Evolutionary conservation across 495 filamentous ascomycete genomes (phyloP), one percentile per base, ranked within the genome.

Genomic region (Friedmanniomyces simplex): DNA sequence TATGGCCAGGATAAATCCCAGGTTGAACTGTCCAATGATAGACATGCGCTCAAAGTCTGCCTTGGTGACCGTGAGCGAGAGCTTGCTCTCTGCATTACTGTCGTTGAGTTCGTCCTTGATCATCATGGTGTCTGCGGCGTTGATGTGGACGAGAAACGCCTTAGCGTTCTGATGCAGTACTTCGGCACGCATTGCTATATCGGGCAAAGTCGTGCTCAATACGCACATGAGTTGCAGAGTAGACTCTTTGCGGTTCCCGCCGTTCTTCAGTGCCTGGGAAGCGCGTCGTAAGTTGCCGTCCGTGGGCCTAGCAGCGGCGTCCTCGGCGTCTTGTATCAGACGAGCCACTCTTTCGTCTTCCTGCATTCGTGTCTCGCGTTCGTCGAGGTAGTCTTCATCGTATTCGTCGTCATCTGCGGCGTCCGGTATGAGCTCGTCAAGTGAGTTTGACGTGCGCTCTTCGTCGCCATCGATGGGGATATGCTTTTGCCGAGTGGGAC

Each of bases 1-100:
- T 2, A 86, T 77, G 20, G 89, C 88, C 12, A 97, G 76, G 66
- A 98, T 93, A 71, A 98, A 98, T 5, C 93, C 93, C 6, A 95
- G 78, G 67, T 98, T 98, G 75, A 98, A 98, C 65, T 98, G 93
- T 0, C 93, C 93, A 54, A 91, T 76, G 54, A 98, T 85, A 28
- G 79, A 82, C 91, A 98, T 97, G 49, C 76, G 81, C 13, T 76
- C 73, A 69, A 98, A 98, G 67, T 98, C 93, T 0, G 81, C 71
- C 64, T 97, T 97, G 57, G 81, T 81, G 47, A 99, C 88, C 0
- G 87, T 96, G 20, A 99, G 76, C 0, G 89, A 88, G 0, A 97
- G 77, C 20, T 82, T 83, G 56, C 87, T 88, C 70, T 97, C 93
- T 6, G 86, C 84, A 36, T 74, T 49, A 1, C 24, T 69, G 34